Base-by-base conservation (phyloP, 208 protist species). In the Blastocrithidia nonstop region DNA sequence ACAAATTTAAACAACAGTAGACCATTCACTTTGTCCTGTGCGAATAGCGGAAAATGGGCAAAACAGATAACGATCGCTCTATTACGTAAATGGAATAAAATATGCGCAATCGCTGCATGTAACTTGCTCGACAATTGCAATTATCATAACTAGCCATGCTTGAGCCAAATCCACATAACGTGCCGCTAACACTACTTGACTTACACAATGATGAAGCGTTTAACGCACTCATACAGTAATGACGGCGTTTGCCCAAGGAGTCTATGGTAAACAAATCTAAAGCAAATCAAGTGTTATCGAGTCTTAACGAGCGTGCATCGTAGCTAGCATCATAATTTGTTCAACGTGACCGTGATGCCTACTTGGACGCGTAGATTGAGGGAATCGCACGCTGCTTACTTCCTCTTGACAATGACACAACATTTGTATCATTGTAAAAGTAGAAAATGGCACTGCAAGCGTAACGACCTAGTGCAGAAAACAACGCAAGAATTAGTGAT, bases 151-250 rank as follows among this genome's bases (percentile, higher is more conserved):
- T n/a, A n/a, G n/a, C n/a, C n/a, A n/a, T n/a, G n/a, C n/a, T 83
- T 28, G 71, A 81, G 50, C 55, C 54, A 7, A 62, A 45, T 22
- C 74, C 79, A 4, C 60, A 65, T 21, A 75, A 75, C 32, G 69
- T 88, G 28, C 66, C 63, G 6, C 55, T 85, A 4, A 55, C 57
- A 31, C 45, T 57, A 26, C 67, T 88, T 24, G 69, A 70, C 45
- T 61, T 68, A 23, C 62, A 71, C 45, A 55, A 76, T n/a, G 71
- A 88, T 36, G 36, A 45, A 29, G 62, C 49, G 20, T 83, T 88
- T 29, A 62, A 58, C 4, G 54, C 61, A 6, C 58, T 68, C 38
- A 44, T 84, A 23, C 64, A 66, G 0, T 60, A 81, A 56, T 45
- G 83, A 56, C 73, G 78, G n/a, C n/a, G n/a, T n/a, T n/a, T n/a